Evolutionary conservation across 768 basidiomycete species (phyloP).

Genomic region (Leucogyrophana mollusca): DNA sequence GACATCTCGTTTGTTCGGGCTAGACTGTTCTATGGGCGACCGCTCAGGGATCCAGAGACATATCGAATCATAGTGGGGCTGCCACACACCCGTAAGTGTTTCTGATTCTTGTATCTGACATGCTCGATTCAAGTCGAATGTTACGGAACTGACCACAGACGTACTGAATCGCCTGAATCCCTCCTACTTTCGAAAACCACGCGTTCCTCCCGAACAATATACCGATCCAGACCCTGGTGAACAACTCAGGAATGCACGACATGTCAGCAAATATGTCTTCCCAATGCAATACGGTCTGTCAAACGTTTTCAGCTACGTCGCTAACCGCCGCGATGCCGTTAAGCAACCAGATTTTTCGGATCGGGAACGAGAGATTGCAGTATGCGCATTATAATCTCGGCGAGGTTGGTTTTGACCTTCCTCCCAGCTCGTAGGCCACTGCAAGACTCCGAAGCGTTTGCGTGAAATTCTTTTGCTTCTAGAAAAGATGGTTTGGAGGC

Average conservation of each 20-base stretch:
- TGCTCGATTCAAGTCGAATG: too few species aligned
- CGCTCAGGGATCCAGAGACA: constrained; percentile 49
- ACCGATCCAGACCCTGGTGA: constrained; percentile 45
- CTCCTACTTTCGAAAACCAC: constrained; percentile 36
- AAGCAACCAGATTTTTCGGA: constrained; percentile 53
- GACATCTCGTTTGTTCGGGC: constrained; percentile 53
- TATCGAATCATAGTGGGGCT: constrained; percentile 60
- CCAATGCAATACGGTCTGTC: constrained; percentile 72
- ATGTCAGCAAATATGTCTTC: constrained; percentile 82
- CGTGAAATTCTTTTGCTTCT: constrained; percentile 52
- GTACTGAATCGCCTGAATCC: constrained; percentile 58
- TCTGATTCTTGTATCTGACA: background rate
- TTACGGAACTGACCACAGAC: constrained; percentile 44
- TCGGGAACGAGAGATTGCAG: constrained; percentile 72
- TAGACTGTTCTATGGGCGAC: constrained; percentile 68
- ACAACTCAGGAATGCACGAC: constrained; percentile 52
- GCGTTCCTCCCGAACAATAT: constrained; percentile 24
- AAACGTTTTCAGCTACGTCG: constrained; percentile 48
- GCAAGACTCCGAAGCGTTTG: constrained; percentile 75
- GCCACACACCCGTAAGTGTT: constrained; percentile 58
- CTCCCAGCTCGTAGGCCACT: constrained; percentile 38
- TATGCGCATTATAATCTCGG: constrained; percentile 19
- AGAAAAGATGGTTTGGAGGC: constrained; percentile 64
- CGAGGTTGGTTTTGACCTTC: too few species aligned
- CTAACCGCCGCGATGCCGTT: constrained; percentile 24